Base-by-base conservation (phyloP, 352 stramenopile species). In the Phytopythium ostracodes region DNA sequence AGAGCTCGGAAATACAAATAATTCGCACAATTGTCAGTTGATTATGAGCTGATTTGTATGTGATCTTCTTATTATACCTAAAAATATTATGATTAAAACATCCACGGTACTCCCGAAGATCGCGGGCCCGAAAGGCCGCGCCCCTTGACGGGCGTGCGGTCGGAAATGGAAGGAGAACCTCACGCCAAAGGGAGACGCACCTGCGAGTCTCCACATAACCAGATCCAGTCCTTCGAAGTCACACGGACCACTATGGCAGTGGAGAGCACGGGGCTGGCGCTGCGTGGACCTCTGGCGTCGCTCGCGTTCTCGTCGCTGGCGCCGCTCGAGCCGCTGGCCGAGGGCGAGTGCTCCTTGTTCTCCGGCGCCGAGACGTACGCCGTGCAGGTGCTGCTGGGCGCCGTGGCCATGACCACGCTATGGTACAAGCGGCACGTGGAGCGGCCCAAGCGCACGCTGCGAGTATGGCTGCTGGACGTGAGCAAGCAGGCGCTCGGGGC, bases 361-460 rank as follows among this genome's bases (percentile, higher is more conserved):
- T 92, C 84, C 0, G 81, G 84, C 44, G 62, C 62, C 15, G 81
- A 87, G 49, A 79, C 84, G 44, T 92, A 94, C 64, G 67, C 72
- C 43, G 81, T 94, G 40, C 84, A 94, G 67, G 54, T 81, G 51
- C 65, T 91, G 50, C 68, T 94, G 33, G 81, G 76, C 11, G 54
- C 88, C 29, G 81, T 89, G 42, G 83, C 83, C 38, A 67, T 91
- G 33, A 76, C 59, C 29, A 92, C 80, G 51, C 73, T 94, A 22
- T 91, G 81, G 79, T 94, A 91, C 78, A 94, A 94, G 71, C 81
- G 83, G 33, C 83, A 92, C 59, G 82, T 92, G 15, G 84, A 94
- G 64, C 77, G 81, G 0, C 84, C 84, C 11, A 72, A 73, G 42
- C 74, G 83, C 22, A 81, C 85, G 55, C 68, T 91, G 27, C 71